phyloP scores from a whole-genome alignment of 2,329 filamentous ascomycete species.

The Aspergillus pseudoterreus region DNA sequence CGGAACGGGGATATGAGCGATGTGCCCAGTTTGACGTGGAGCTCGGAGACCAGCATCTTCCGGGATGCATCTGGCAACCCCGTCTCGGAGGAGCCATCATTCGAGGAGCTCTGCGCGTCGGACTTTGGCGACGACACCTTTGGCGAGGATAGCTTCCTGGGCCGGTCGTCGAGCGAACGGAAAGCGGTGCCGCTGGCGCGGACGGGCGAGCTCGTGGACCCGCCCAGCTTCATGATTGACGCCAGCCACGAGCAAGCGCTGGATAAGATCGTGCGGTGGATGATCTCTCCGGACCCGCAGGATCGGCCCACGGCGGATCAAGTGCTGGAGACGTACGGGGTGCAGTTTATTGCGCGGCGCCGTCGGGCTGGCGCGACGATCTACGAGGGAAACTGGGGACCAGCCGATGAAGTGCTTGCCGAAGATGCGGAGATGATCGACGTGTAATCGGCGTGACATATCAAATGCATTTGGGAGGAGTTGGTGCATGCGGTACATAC shows the following conservation, averaged over 20 bases:
- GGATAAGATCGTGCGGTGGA: constrained; percentile 78
- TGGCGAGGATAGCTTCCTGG: constrained; percentile 34
- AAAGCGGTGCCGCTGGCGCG: constrained; percentile 33
- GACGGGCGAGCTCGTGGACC: constrained; percentile 59
- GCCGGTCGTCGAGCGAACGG: constrained; percentile 21
- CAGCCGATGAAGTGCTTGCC: constrained; percentile 60
- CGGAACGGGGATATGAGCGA: constrained; percentile 85
- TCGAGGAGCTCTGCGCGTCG: constrained; percentile 42
- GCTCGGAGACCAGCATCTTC: constrained; percentile 63
- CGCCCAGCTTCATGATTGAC: constrained; percentile 88
- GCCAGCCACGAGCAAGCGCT: constrained; percentile 68
- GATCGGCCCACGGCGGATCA: constrained; percentile 72
- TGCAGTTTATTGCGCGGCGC: constrained; percentile 74
- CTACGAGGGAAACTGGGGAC: constrained; percentile 94
- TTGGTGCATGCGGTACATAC: constrained; percentile 24
- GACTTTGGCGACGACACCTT: constrained; percentile 45
- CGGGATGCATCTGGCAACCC: constrained; percentile 74
- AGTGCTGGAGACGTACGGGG: constrained; percentile 67
- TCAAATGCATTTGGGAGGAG: constrained; percentile 32
- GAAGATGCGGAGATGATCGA: constrained; percentile 64
- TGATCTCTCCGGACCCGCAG: constrained; percentile 74
- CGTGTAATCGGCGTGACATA: constrained; percentile 38
- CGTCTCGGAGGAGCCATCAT: constrained; percentile 45
- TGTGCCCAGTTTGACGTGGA: constrained; percentile 82
- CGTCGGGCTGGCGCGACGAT: constrained; percentile 87